Evolutionary conservation across 1,284 basidiomycete genomes (phyloP), one percentile per base, ranked within the genome.

Genomic region (Mycosarcoma mackinlayi): DNA sequence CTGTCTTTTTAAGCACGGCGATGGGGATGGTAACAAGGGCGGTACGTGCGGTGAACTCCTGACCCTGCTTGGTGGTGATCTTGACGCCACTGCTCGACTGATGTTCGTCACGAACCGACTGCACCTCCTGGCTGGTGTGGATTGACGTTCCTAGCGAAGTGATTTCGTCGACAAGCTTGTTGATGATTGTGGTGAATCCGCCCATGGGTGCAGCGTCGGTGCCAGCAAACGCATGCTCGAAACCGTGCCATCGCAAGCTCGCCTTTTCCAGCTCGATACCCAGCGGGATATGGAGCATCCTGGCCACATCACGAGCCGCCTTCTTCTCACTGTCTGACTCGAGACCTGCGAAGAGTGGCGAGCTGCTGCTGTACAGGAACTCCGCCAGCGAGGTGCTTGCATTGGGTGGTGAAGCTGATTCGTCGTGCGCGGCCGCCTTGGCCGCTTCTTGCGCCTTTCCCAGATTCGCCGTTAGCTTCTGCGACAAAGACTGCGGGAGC

Each of bases 251-350:
- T 28, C 60, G 69, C 16, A 84, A 68, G 9, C 78, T 75, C 6
- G 83, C 79, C 37, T 80, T 66, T n/a, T 82, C 77, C 1, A 83
- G 80, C 57, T 81, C 81, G 41, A 85, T 77, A 2, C 86, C 86
- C 0, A 86, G 77, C 0, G 85, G 84, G 16, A 86, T 82, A 56
- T 87, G 85, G 28, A 85, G 78, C 38, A 83, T 83, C 28, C 86
- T 75, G 0, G 85, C 85, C 28, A 86, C 71, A 7, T 76, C 79
- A 14, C 72, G 53, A 1, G 82, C 83, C 0, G 81, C 71, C 14
- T 64, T 39, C 37, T 86, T 86, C 87, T 97, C 94, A 87, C 94
- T 93, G 24, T 66, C 64, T 3, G 37, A 63, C 39, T 50, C 52
- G 38, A 75, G 64, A 19, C 63, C 61, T 6, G 24, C 54, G 38